Evolutionary conservation across 73 alveolate genomes (phyloP).

Genomic region (Paramecium tetraurelia): DNA sequence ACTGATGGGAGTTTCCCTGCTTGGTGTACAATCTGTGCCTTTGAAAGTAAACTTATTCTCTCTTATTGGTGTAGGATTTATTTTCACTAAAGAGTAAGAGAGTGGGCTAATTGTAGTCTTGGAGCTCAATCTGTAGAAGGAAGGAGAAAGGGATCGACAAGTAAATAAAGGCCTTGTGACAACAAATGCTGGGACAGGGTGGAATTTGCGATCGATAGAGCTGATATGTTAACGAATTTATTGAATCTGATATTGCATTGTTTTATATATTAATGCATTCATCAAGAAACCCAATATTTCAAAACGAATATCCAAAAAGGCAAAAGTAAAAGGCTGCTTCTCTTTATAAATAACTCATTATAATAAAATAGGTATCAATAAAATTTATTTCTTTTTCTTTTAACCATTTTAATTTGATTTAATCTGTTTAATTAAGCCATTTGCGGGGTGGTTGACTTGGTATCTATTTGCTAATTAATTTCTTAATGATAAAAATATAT

Average conservation of each 20-base stretch:
- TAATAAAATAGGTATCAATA: no score
- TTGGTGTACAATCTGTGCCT: neutral
- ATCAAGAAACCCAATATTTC: neutral
- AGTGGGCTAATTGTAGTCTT: neutral
- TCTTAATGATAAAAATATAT: no score
- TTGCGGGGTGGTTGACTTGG: neutral
- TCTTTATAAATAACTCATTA: no score
- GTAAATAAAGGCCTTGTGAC: neutral
- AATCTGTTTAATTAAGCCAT: neutral
- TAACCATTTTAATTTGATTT: neutral
- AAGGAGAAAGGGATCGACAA: constrained; percentile 19
- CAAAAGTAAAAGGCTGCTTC: neutral
- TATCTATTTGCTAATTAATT: neutral
- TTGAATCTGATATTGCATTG: constrained; percentile 13
- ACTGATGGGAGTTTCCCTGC: neutral
- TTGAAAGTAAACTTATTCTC: neutral
- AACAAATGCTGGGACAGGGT: neutral
- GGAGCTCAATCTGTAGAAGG: neutral
- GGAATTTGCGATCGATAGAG: constrained; percentile 9
- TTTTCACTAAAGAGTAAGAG: neutral
- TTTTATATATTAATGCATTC: neutral
- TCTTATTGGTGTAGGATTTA: neutral
- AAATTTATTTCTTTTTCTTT: neutral
- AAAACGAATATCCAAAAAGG: neutral
- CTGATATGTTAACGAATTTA: constrained; percentile 36